These are phyloP conservation scores for Phaeosphaeria sp. DNA, from an alignment of 2,329 filamentous ascomycete species.

Conservation along the genomic window DNA sequence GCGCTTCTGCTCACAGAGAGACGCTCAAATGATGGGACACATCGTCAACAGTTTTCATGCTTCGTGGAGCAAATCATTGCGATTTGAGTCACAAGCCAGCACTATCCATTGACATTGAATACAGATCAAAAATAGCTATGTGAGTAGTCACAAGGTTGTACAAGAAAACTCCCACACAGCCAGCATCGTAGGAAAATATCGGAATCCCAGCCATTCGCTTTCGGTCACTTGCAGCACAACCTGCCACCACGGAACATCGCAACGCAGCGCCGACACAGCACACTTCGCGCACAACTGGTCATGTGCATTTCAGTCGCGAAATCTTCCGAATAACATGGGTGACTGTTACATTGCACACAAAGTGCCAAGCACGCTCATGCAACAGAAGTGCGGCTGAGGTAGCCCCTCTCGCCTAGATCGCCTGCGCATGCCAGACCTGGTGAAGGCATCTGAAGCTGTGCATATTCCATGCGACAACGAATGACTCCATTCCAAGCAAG, in stretches of 20 bases:
- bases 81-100: no score
- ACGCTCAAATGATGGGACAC: no score
- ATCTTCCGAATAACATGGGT: not conserved
- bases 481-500: not conserved
- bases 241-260: not conserved
- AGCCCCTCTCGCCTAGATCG: conserved; percentile 2
- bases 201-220: no score
- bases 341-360: not conserved
- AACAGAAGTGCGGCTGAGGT: conserved; percentile 15
- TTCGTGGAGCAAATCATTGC: no score
- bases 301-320: not conserved
- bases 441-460: not conserved
- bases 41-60: no score
- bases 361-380: conserved; percentile 1
- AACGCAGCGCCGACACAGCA: not conserved
- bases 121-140: no score
- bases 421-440: conserved; percentile 7
- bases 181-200: no score
- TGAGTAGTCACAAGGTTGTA: no score
- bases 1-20: no score
- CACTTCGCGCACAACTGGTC: not conserved
- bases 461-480: not conserved
- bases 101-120: no score
- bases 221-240: not conserved
- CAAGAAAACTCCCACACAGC: no score